Base-by-base conservation (phyloP, 1,284 basidiomycete genomes). In the Rhodotorula sp. region DNA sequence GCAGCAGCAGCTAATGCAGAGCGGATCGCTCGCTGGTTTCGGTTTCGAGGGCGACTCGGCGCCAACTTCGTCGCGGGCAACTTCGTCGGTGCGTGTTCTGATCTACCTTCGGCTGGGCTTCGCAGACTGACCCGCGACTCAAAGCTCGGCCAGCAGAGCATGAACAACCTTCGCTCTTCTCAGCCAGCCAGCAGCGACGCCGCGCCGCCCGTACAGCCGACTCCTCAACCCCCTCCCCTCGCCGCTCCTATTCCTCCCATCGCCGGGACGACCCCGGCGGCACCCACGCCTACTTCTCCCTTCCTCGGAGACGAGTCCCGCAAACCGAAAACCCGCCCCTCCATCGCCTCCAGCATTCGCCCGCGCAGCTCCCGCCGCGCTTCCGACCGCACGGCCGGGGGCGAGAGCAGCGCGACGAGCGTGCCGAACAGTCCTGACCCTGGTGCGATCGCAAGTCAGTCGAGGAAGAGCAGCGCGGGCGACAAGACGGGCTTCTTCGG, bases 11-110 rank as follows among this genome's bases (percentile, higher is more conserved):
- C 22, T 30, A 15, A 53, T 31, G 10, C 52, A 20, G 52, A n/a
- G 24, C 52, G 22, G 52, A 6, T 52, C 51, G 7, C 20, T 67
- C 24, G 57, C 66, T 20, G 71, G 71, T 1, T 54, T 72, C 18
- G 68, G 71, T 1, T 53, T 72, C 50, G 71, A 72, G 18, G 57
- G 61, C 50, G 65, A 66, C 31, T 56, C 56, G 50, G 54, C 44
- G 31, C 51, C 52, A 4, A 59, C 54, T 44, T 68, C 55, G 55
- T 31, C 26, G 53, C n/a, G 59, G 22, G 58, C 67, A 16, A 57
- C 67, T 16, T 68, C 67, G 1, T 68, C 67, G 28, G 65, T 62
- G 51, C 30, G 26, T 31, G 22, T 31, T 18, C n/a, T 47, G 13
- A 10, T 40, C 10, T 58, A 20, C n/a, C n/a, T 44, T 44, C 40